Percentiles rank a stretch among this genome's conserved stretches.
Evolutionary conservation across 495 filamentous ascomycete species (phyloP).

Genomic region (Penicillium desertorum): DNA sequence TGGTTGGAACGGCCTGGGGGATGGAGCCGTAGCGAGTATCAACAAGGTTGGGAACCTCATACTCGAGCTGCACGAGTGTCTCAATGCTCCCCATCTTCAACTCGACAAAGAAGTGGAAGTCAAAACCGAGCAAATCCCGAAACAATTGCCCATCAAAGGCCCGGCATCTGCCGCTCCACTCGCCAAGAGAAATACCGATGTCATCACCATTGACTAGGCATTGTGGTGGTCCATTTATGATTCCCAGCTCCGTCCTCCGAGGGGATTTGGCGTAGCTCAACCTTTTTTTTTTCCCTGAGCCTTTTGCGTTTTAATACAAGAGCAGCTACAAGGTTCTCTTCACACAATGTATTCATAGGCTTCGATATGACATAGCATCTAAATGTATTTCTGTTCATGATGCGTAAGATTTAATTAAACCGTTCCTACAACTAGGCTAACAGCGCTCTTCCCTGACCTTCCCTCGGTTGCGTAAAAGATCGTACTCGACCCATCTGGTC

Average conservation of each 20-base stretch:
- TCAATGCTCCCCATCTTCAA: conserved; percentile 23
- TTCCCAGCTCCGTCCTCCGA: background rate
- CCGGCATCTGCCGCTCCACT: conserved; percentile 13
- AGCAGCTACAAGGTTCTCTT: conserved; percentile 11
- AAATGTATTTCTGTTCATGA: conserved; percentile 11
- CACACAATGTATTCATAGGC: conserved; percentile 32
- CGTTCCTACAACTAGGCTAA: conserved; percentile 9
- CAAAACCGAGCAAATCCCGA: conserved; percentile 7
- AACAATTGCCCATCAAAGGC: background rate
- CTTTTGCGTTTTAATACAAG: conserved; percentile 8
- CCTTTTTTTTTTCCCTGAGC: background rate
- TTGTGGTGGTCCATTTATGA: background rate
- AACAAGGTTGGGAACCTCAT: conserved; percentile 46
- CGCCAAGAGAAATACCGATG: conserved; percentile 24
- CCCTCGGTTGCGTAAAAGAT: conserved; percentile 58
- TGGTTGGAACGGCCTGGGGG: conserved; percentile 51
- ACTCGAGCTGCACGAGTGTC: conserved; percentile 33
- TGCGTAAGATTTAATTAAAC: background rate
- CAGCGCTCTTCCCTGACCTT: conserved; percentile 51
- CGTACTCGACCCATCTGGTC: conserved; percentile 85
- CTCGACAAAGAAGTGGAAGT: conserved; percentile 6
- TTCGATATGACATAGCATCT: conserved; percentile 20
- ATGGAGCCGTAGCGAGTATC: conserved; percentile 41
- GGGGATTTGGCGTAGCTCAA: background rate
- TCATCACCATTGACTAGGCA: conserved; percentile 45